Percentiles rank a stretch among this genome's conserved stretches.
Conservation (phyloP, 805 yeast species). For the Candida suzukii region DNA sequence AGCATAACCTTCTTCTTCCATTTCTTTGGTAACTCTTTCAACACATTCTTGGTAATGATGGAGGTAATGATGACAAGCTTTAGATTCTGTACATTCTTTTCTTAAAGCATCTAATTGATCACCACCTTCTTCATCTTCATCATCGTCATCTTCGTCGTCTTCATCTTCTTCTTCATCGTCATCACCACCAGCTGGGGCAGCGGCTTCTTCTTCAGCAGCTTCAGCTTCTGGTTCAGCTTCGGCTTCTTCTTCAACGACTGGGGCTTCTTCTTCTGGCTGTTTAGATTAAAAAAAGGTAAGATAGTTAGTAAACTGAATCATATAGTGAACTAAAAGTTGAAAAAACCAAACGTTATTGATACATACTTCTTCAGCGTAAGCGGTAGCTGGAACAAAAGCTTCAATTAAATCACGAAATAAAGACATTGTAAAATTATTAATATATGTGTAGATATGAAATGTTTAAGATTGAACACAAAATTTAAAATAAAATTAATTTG, state of each 20-base stretch:
- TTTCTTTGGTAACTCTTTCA: conserved; percentile 86
- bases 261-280: neutral
- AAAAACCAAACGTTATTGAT: no score
- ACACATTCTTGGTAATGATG: conserved; percentile 94
- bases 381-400: conserved; percentile 68
- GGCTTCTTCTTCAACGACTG: conserved; percentile 44
- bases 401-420: conserved; percentile 72
- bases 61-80: conserved; percentile 60
- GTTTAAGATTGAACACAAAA: no score
- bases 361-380: conserved; percentile 68
- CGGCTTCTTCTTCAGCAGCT: conserved; percentile 35
- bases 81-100: conserved; percentile 63
- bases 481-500: no score
- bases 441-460: neutral
- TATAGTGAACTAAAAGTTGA: no score
- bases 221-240: conserved; percentile 31
- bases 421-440: conserved; percentile 18
- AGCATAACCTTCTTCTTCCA: conserved; percentile 79
- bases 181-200: conserved; percentile 50
- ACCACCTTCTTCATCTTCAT: conserved; percentile 50
- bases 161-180: conserved; percentile 31
- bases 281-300: no score
- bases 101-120: conserved; percentile 62
- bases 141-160: conserved; percentile 32
- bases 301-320: conserved; percentile 3